Base-by-base conservation (phyloP, 2,329 filamentous ascomycete genomes). In the Fusarium verticillioides region DNA sequence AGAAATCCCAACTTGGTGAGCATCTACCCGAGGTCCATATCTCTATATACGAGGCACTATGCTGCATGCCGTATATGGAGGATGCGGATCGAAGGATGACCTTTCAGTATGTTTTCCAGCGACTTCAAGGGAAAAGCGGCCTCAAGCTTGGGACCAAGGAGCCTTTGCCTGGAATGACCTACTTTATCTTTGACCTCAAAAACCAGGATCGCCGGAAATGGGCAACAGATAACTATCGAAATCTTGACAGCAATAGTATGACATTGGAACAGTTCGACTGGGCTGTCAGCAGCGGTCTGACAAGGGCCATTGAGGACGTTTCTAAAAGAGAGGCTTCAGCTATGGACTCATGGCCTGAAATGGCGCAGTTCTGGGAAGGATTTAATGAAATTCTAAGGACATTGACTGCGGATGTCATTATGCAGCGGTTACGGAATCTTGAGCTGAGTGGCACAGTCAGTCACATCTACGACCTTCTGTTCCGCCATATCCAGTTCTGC, bases 1-100 rank as follows among this genome's bases (percentile, higher is more conserved):
- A 83, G 52, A 85, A 86, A 44, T 77, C 82, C 0, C 83, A 84
- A 59, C 82, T 89, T 42, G 85, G 84, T 18, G 82, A 83, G 26
- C 80, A 86, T 11, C 83, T 88, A 34, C 83, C 87, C 4, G 84
- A 89, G 34, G 90, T 94, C 11, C 88, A 97, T 57, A 89, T 96
- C 66, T 92, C 94, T 16, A 89, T 98, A 36, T 97, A 97, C 77
- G 96, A 98, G 81, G 92, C 93, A 1, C 84, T 98, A 58, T 97
- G 95, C 80, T 97, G 93, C 81, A 90, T 95, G 74, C 87, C 92
- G 2, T 94, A 97, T 79, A 86, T 98, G 69, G 87, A 83, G 49
- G 75, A 85, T n/a, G 84, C 87, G 3, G 85, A 86, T 8, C 86
- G 86, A 72, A 84, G 87, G 6, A 76, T 79, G 1, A 80, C 91